phyloP scores from a whole-genome alignment of 2,329 filamentous ascomycete genomes.

The Aspergillus fumigatiaffinis region DNA sequence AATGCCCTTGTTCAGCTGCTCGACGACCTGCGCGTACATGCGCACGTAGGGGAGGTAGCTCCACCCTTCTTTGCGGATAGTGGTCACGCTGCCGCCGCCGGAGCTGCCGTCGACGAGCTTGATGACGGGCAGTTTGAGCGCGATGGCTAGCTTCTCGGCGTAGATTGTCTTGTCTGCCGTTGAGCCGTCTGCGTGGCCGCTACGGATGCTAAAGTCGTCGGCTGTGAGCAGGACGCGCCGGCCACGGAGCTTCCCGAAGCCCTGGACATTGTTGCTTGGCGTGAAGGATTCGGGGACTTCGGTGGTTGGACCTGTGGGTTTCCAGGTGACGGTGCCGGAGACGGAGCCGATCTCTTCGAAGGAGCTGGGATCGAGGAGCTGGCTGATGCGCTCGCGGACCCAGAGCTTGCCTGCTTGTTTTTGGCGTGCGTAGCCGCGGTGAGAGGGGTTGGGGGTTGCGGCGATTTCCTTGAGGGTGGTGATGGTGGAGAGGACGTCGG shows the following conservation, averaged over 20 bases:
- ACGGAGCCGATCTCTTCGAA: slow-evolving; percentile 60
- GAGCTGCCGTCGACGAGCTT: slow-evolving; percentile 63
- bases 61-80: slow-evolving; percentile 53
- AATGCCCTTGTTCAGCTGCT: slow-evolving; percentile 60
- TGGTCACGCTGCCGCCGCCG: slow-evolving; percentile 60
- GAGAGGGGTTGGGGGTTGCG: slow-evolving; percentile 50
- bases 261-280: slow-evolving; percentile 62
- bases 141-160: slow-evolving; percentile 58
- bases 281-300: slow-evolving; percentile 48
- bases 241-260: slow-evolving; percentile 51
- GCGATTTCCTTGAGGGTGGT: slow-evolving; percentile 50
- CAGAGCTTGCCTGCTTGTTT: slow-evolving; percentile 62
- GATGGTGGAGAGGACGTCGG: slow-evolving; percentile 59
- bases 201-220: slow-evolving; percentile 61
- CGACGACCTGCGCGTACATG: slow-evolving; percentile 50
- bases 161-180: slow-evolving; percentile 57
- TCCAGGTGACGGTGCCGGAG: slow-evolving; percentile 58
- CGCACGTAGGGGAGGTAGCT: slow-evolving; percentile 59
- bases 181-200: slow-evolving; percentile 61
- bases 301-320: slow-evolving; percentile 34
- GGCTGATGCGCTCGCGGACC: slow-evolving; percentile 59
- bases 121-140: slow-evolving; percentile 56
- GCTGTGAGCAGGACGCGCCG: slow-evolving; percentile 58
- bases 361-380: slow-evolving; percentile 53
- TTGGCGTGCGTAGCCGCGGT: slow-evolving; percentile 59